Base-by-base conservation (phyloP, 345 rosid genomes). In the Brassica nigra region DNA sequence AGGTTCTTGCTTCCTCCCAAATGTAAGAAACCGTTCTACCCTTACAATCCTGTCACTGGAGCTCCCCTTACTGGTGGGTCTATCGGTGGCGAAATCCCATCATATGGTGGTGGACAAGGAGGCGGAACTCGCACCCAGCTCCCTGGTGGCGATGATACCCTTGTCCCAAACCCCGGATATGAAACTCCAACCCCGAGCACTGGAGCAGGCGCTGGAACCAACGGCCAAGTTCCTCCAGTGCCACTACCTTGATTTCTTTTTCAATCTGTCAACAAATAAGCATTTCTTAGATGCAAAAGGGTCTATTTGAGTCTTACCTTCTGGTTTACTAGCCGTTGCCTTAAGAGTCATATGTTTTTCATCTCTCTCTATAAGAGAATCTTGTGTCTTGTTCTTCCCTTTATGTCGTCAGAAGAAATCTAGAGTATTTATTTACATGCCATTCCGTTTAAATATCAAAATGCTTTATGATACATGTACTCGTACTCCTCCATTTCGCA, bases 121-220 rank as follows among this genome's bases (percentile, higher is more conserved):
- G 5, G 52, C 8, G 75, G 84, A 61, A 33, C 81, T 37, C 81
- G 39, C 81, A 81, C 78, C 66, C 58, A 85, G 67, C 42, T 86
- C 76, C 93, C 93, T 4, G 90, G 94, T 62, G 89, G 87, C 0
- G 97, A 89, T 73, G 90, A 92, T 78, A 81, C 90, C 8, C 68
- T 82, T 15, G 80, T 81, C 47, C 95, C 92, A 2, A 91, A 89
- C 77, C 98, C 92, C 0, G 93, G 94, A 10, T 70, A 58, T 44
- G 95, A 90, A 79, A 84, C 74, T 76, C 94, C 91, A 66, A 83
- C 34, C 68, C 89, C 90, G n/a, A 78, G 81, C 73, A 9, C 55
- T 34, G 85, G 75, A 23, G 75, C 75, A 28, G 77, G 49, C 47
- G 4, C 80, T 14, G 84, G 79, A 75, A 63, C 52, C 76, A 70